Evolutionary conservation across 2,329 filamentous ascomycete genomes (phyloP), one percentile per base, ranked within the genome.

Genomic region (Cordyceps militaris): DNA sequence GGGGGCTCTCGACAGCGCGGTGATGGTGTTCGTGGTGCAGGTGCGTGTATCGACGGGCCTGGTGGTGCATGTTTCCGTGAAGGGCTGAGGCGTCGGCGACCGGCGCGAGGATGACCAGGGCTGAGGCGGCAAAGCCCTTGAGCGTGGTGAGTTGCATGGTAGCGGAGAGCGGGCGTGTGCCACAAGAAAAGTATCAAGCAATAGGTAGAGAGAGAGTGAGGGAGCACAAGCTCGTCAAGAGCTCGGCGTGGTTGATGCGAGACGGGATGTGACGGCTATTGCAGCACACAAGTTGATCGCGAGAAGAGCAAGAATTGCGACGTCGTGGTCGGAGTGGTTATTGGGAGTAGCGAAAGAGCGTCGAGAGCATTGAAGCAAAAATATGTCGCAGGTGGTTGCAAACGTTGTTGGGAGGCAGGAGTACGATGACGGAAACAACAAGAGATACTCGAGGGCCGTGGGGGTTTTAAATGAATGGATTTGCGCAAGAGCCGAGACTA

Each of bases 31-130:
- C 62, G 8, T 61, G 63, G 46, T 70, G 66, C 46, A 61, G 56
- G 52, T 73, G 74, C 46, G 60, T 62, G 60, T 76, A 71, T n/a
- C 65, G 65, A 54, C 70, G 67, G 46, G 69, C 64, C 14, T 64
- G 66, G 10, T 74, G 72, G 58, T 71, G 71, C 55, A 70, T 21
- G 49, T 58, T 46, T 11, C 48, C 38, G 32, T 58, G 56, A 3
- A 52, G 28, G 8, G 10, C 13, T 4, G 49, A 58, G 40, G 56
- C 48, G 23, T 53, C 56, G 4, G 32, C 56, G 48, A 7, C 56
- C 38, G 56, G 56, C 48, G 49, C 42, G 42, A 58, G 56, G 24
- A 53, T 30, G n/a, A 58, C 11, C 13, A 30, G 14, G 40, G 40
- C 40, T 42, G 56, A 58, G n/a, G 30, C 42, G 40, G 26, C 38